phyloP scores from a whole-genome alignment of 1,139 yeast genomes.

The Geotrichum restrictum region DNA sequence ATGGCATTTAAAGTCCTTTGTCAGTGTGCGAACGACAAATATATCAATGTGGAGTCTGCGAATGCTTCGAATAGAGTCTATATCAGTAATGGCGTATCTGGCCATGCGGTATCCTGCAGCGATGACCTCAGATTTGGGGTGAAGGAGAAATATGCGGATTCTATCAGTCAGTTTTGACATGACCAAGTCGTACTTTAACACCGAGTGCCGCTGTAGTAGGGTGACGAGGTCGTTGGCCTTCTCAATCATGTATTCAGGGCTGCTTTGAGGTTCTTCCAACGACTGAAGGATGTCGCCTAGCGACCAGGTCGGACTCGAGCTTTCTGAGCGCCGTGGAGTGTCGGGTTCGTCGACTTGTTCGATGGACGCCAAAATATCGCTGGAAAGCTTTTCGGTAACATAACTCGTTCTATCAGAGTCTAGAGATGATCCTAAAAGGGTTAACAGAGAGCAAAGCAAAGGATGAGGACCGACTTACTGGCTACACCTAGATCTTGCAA shows the following conservation, averaged over 20 bases:
- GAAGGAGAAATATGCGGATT: slow-evolving; percentile 58
- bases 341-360: slow-evolving; percentile 15
- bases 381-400: slow-evolving; percentile 5
- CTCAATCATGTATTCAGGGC: slow-evolving; percentile 50
- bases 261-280: slow-evolving; percentile 44
- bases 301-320: slow-evolving; percentile 46
- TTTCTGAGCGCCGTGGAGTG: neutral
- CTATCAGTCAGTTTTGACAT: slow-evolving; percentile 57
- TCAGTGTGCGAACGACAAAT: slow-evolving; percentile 60
- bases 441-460: neutral
- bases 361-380: slow-evolving; percentile 9
- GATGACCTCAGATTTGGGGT: slow-evolving; percentile 57
- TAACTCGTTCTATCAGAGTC: slow-evolving; percentile 9
- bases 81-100: slow-evolving; percentile 56
- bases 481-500: slow-evolving; percentile 34
- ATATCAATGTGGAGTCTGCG: slow-evolving; percentile 54
- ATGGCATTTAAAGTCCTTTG: slow-evolving; percentile 50
- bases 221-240: slow-evolving; percentile 62
- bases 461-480: slow-evolving; percentile 5
- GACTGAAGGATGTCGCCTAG: slow-evolving; percentile 49
- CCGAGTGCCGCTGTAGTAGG: slow-evolving; percentile 57
- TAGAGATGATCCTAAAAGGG: slow-evolving; percentile 3
- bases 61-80: slow-evolving; percentile 47
- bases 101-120: slow-evolving; percentile 75
- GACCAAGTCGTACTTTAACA: slow-evolving; percentile 61